Evolutionary conservation across 2,329 filamentous ascomycete genomes (phyloP).

Genomic region (Fusarium phyllophilum): DNA sequence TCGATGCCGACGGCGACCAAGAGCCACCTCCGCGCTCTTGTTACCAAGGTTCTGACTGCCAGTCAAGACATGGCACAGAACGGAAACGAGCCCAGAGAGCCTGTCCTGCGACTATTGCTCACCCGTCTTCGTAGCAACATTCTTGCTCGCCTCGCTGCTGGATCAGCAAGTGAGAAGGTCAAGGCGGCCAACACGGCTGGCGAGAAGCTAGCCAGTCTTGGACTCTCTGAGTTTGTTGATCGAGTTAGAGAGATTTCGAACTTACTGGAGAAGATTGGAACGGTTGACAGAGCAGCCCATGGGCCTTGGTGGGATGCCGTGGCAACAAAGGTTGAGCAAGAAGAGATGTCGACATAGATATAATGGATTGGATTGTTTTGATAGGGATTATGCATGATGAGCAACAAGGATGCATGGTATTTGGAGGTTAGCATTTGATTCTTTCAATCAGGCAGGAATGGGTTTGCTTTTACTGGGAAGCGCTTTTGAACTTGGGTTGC

Average conservation of each 20-base stretch:
- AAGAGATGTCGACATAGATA: slow-evolving; percentile 45
- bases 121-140: slow-evolving; percentile 75
- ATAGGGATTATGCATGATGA: slow-evolving; percentile 24
- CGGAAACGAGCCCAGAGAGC: slow-evolving; percentile 60
- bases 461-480: slow-evolving; percentile 26
- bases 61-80: slow-evolving; percentile 57
- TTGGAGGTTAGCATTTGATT: slow-evolving; percentile 26
- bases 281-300: slow-evolving; percentile 75
- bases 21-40: slow-evolving; percentile 66
- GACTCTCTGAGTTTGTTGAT: slow-evolving; percentile 78
- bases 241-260: slow-evolving; percentile 76
- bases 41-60: slow-evolving; percentile 65
- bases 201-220: slow-evolving; percentile 75
- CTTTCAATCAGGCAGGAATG: slow-evolving; percentile 1
- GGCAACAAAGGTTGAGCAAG: slow-evolving; percentile 64
- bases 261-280: slow-evolving; percentile 70
- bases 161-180: slow-evolving; percentile 75
- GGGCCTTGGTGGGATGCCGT: slow-evolving; percentile 76
- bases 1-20: slow-evolving; percentile 74
- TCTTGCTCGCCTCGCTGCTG: slow-evolving; percentile 70
- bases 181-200: slow-evolving; percentile 74
- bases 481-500: slow-evolving; percentile 28
- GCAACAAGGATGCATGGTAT: slow-evolving; percentile 35
- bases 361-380: neutral
- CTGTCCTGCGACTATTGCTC: slow-evolving; percentile 73